These are phyloP conservation scores for Houttuynia cordata DNA, from an alignment of 164 flowering plant species.

Conservation along the genomic window DNA sequence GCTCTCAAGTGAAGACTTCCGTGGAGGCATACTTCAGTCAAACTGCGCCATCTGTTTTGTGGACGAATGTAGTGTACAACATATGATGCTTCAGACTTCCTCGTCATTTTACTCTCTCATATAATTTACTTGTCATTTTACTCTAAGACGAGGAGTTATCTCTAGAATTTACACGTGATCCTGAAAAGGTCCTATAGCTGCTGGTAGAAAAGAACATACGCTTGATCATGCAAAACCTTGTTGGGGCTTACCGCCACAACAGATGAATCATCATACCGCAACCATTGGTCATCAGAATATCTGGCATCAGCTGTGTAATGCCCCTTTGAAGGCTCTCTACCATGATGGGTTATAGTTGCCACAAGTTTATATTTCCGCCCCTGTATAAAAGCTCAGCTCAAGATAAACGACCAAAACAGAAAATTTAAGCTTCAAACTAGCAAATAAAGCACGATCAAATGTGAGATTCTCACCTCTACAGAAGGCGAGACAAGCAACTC, in stretches of 20 bases:
- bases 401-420: background rate
- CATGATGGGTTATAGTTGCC: constrained; percentile 85
- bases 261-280: constrained; percentile 76
- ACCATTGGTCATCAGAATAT: constrained; percentile 50
- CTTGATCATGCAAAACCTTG: constrained; percentile 81
- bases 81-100: background rate
- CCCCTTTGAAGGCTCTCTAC: constrained; percentile 83
- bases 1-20: background rate
- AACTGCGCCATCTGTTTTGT: background rate
- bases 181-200: constrained; percentile 19
- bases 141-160: background rate
- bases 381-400: constrained; percentile 19
- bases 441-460: too few species aligned
- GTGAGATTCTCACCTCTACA: constrained; percentile 41
- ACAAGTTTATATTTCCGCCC: constrained; percentile 84
- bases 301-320: constrained; percentile 87
- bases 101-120: too few species aligned
- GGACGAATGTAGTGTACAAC: background rate
- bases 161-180: background rate
- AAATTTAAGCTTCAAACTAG: background rate
- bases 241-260: constrained; percentile 39
- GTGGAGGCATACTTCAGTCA: background rate
- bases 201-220: constrained; percentile 82
- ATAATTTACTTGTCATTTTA: background rate
- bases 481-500: constrained; percentile 64